These are phyloP conservation scores for Brettanomyces anomalus DNA, from an alignment of 805 yeast genomes.

Conservation along the genomic window DNA sequence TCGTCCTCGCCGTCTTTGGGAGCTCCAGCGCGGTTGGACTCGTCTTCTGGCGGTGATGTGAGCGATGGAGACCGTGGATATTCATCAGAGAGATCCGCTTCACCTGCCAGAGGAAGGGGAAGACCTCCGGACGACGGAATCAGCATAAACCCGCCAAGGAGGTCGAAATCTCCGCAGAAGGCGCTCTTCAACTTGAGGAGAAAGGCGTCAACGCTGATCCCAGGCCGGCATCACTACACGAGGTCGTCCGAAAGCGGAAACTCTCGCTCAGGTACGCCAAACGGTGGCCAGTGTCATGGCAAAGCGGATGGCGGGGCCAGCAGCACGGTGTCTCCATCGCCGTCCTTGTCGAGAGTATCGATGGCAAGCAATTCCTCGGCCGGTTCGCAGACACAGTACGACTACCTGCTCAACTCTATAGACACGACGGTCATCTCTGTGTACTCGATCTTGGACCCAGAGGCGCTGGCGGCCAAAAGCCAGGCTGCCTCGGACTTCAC, in stretches of 20 bases:
- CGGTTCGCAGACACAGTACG: constrained; percentile 7
- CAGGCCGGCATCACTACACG: too few species aligned
- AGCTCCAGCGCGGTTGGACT: neutral
- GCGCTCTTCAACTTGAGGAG: too few species aligned
- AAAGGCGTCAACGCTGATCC: too few species aligned
- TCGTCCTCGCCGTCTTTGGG: neutral
- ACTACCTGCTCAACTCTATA: constrained; percentile 21
- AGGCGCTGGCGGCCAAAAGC: constrained; percentile 11
- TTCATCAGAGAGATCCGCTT: too few species aligned
- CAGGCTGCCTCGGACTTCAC: constrained; percentile 45
- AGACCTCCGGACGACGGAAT: too few species aligned
- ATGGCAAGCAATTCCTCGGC: constrained; percentile 1
- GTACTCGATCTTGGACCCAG: constrained; percentile 22
- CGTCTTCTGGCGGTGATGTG: neutral
- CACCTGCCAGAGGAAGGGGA: too few species aligned
- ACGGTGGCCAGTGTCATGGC: neutral
- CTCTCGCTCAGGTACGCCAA: too few species aligned
- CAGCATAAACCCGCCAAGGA: too few species aligned
- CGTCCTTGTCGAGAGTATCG: neutral
- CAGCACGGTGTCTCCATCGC: neutral
- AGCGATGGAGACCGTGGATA: too few species aligned
- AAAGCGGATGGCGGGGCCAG: neutral
- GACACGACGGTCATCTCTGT: constrained; percentile 24
- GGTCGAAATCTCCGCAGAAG: too few species aligned
- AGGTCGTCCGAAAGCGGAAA: too few species aligned